A percentile compares a stretch with the other conserved stretches of the same genome.
Conservation (phyloP, 352 stramenopile species). For the Phytopythium cucurbitacearum region DNA sequence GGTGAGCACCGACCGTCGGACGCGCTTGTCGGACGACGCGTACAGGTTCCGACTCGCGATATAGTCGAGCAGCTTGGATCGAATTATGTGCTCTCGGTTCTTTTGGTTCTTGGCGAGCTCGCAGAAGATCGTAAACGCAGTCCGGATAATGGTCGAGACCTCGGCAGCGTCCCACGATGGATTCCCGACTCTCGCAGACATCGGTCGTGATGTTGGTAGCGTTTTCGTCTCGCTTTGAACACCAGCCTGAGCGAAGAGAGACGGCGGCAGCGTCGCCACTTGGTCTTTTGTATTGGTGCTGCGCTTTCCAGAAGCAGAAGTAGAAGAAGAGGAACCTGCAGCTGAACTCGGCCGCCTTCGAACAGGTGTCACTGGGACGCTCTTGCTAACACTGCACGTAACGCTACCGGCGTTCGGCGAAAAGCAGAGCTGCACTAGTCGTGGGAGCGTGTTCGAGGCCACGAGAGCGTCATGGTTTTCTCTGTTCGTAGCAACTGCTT, state of each 20-base stretch:
- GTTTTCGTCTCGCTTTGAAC: not conserved
- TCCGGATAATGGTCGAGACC: conserved; percentile 20
- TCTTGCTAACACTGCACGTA: no score
- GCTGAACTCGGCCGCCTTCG: no score
- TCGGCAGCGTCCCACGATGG: conserved; percentile 1
- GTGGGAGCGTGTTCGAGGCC: conserved; percentile 33
- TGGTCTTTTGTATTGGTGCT: no score
- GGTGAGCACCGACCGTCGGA: conserved; percentile 51
- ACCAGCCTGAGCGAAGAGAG: no score
- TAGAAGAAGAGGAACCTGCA: no score
- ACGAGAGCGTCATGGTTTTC: conserved; percentile 53
- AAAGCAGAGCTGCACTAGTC: conserved; percentile 56
- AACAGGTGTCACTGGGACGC: no score
- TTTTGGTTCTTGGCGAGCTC: conserved; percentile 48
- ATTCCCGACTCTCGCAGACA: not conserved
- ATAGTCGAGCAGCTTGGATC: conserved; percentile 57
- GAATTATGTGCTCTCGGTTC: conserved; percentile 59
- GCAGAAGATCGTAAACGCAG: conserved; percentile 52
- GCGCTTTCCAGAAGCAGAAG: no score
- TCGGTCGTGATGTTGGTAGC: not conserved
- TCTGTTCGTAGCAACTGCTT: conserved; percentile 39
- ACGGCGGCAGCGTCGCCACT: no score
- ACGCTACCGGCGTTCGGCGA: not conserved
- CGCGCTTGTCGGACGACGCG: conserved; percentile 54
- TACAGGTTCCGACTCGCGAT: conserved; percentile 48